Percentiles rank a stretch among this genome's conserved stretches.
Conservation (phyloP, 805 yeast genomes). For the Priceomyces medius region DNA sequence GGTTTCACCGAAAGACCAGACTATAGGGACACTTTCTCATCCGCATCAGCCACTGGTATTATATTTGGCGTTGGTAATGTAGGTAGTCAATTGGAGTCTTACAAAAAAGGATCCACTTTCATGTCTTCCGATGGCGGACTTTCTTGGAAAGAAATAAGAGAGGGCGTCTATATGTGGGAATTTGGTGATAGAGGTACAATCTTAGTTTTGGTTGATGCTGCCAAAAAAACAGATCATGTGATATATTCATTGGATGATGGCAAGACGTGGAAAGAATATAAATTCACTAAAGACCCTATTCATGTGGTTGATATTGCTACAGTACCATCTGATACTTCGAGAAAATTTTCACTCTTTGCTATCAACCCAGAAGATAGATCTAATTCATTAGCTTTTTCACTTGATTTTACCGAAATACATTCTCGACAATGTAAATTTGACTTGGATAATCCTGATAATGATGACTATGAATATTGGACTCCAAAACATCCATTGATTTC, state of each 20-base stretch:
- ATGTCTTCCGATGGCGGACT: slow-evolving; percentile 88
- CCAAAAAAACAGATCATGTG: slow-evolving; percentile 56
- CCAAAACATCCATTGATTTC: slow-evolving; percentile 36
- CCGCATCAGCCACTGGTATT: slow-evolving; percentile 86
- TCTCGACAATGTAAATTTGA: slow-evolving; percentile 42
- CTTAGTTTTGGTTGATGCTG: slow-evolving; percentile 65
- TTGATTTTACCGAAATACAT: slow-evolving; percentile 38
- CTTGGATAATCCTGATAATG: slow-evolving; percentile 39
- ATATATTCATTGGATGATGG: slow-evolving; percentile 80
- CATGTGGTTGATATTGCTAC: slow-evolving; percentile 75
- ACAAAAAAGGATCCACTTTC: slow-evolving; percentile 63
- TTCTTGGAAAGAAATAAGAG: slow-evolving; percentile 76
- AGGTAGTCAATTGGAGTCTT: slow-evolving; percentile 56
- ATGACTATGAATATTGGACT: slow-evolving; percentile 45
- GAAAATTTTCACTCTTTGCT: slow-evolving; percentile 69
- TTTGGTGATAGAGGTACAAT: slow-evolving; percentile 94
- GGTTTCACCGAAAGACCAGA: slow-evolving; percentile 88
- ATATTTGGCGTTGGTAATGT: slow-evolving; percentile 93
- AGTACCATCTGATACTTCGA: slow-evolving; percentile 86
- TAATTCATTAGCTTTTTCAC: slow-evolving; percentile 40
- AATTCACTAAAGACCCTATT: slow-evolving; percentile 59
- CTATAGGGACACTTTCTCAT: slow-evolving; percentile 79
- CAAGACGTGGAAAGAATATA: slow-evolving; percentile 63
- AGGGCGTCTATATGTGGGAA: slow-evolving; percentile 88
- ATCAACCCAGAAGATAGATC: slow-evolving; percentile 35